Evolutionary conservation across 2,329 filamentous ascomycete species (phyloP).

Genomic region (Aureobasidium sp.): DNA sequence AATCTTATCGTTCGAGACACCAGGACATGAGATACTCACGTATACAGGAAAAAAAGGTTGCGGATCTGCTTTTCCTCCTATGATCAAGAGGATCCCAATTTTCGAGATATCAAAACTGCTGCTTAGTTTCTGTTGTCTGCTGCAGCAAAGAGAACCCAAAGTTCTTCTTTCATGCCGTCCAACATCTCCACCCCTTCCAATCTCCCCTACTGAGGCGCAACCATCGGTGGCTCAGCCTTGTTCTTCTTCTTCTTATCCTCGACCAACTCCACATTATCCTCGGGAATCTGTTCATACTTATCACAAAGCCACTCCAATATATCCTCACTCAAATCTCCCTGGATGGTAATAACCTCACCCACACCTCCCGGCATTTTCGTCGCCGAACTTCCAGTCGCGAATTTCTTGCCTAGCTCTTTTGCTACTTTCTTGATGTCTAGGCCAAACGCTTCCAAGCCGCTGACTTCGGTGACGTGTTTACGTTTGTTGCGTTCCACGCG

Average conservation of each 20-base stretch:
- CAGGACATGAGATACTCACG: too few species aligned
- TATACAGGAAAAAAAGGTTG: too few species aligned
- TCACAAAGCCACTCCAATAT: constrained; percentile 85
- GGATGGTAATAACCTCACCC: constrained; percentile 88
- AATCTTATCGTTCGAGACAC: too few species aligned
- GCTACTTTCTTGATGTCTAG: constrained; percentile 84
- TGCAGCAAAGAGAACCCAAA: too few species aligned
- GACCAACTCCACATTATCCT: constrained; percentile 89
- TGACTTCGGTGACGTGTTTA: constrained; percentile 91
- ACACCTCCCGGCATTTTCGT: constrained; percentile 68
- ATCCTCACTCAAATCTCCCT: constrained; percentile 93
- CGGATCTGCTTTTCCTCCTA: too few species aligned
- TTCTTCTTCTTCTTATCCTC: constrained; percentile 93
- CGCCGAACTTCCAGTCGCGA: constrained; percentile 86
- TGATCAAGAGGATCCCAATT: too few species aligned
- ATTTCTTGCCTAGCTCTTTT: constrained; percentile 98
- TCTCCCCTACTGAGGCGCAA: background rate
- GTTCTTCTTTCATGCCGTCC: too few species aligned
- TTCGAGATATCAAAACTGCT: too few species aligned
- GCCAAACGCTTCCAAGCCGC: constrained; percentile 81
- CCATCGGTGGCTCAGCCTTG: background rate
- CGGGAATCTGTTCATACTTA: constrained; percentile 81
- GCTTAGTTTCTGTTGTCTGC: too few species aligned
- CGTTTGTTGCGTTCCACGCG: constrained; percentile 97
- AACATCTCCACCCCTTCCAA: background rate